Evolutionary conservation across 1,284 basidiomycete genomes (phyloP).

Genomic region (Ustilago sp.): DNA sequence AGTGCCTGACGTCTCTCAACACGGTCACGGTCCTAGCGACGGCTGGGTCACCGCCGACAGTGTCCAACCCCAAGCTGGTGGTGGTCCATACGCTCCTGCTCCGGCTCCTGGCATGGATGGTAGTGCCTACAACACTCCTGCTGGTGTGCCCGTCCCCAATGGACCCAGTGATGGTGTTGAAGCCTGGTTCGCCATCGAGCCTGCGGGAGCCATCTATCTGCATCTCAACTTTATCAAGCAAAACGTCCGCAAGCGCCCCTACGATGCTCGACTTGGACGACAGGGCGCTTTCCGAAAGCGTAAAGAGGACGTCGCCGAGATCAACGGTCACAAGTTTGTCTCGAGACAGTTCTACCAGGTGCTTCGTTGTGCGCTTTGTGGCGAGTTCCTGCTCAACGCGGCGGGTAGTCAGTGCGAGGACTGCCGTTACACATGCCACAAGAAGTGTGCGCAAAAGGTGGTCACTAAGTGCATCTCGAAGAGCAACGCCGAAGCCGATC

Average conservation of each 20-base stretch:
- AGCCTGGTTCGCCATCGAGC: slow-evolving; percentile 97
- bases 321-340: slow-evolving; percentile 99
- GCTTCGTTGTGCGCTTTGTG: slow-evolving; percentile 97
- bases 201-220: slow-evolving; percentile 84
- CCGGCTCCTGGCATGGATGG: slow-evolving; percentile 31
- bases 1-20: slow-evolving; percentile 50
- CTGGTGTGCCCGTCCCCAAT: slow-evolving; percentile 55
- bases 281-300: slow-evolving; percentile 98
- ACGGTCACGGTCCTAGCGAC: slow-evolving; percentile 62
- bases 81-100: slow-evolving; percentile 21
- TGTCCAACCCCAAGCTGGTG: slow-evolving; percentile 52
- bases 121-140: slow-evolving; percentile 53
- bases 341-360: slow-evolving; percentile 95
- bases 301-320: slow-evolving; percentile 97
- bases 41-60: slow-evolving; percentile 67
- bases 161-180: slow-evolving; percentile 81
- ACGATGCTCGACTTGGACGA: slow-evolving; percentile 89
- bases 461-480: slow-evolving; percentile 99
- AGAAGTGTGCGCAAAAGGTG: slow-evolving; percentile 96
- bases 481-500: slow-evolving; percentile 87
- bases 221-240: slow-evolving; percentile 67
- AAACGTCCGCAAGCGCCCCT: slow-evolving; percentile 85
- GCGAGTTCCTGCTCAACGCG: slow-evolving; percentile 96
- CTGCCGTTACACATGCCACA: slow-evolving; percentile 98
- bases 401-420: slow-evolving; percentile 99